Evolutionary conservation across 1,284 basidiomycete genomes (phyloP).

Genomic region (Fomitopsis schrenkii): DNA sequence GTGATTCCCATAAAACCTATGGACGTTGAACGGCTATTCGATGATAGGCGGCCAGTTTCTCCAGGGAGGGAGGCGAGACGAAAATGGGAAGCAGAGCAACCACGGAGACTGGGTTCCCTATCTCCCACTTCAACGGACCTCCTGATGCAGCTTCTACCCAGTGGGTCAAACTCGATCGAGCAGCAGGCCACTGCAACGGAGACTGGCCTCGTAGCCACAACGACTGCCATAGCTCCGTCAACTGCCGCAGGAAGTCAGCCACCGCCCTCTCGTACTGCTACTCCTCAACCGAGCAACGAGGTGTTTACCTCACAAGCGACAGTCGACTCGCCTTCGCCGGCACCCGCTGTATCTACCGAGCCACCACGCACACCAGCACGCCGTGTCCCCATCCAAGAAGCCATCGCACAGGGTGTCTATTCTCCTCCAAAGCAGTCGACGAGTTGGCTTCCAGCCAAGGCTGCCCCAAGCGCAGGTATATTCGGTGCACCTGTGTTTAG

Average conservation of each 20-base stretch:
- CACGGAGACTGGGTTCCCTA: conserved; percentile 23
- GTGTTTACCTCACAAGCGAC: neutral
- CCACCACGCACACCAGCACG: conserved; percentile 53
- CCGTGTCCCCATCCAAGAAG: conserved; percentile 51
- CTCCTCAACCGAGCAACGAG: neutral
- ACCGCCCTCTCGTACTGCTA: neutral
- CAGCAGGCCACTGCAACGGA: conserved; percentile 5
- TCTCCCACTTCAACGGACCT: conserved; percentile 33
- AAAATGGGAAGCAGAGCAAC: neutral
- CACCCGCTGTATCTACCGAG: conserved; percentile 33
- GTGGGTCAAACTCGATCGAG: neutral
- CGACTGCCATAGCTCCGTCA: neutral
- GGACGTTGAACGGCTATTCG: neutral
- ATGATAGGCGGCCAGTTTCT: neutral
- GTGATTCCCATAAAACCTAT: neutral
- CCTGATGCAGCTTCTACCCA: conserved; percentile 26
- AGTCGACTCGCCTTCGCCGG: conserved; percentile 4
- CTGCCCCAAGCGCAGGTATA: neutral
- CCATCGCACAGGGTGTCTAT: conserved; percentile 42
- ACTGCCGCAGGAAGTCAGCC: neutral
- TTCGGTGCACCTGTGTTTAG: conserved; percentile 27
- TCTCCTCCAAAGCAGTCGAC: conserved; percentile 38
- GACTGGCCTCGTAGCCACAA: neutral
- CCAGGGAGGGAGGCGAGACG: neutral
- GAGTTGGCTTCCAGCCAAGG: neutral